Base-by-base conservation (phyloP, 305 asterid genomes). In the Fraxinus angustifolia region DNA sequence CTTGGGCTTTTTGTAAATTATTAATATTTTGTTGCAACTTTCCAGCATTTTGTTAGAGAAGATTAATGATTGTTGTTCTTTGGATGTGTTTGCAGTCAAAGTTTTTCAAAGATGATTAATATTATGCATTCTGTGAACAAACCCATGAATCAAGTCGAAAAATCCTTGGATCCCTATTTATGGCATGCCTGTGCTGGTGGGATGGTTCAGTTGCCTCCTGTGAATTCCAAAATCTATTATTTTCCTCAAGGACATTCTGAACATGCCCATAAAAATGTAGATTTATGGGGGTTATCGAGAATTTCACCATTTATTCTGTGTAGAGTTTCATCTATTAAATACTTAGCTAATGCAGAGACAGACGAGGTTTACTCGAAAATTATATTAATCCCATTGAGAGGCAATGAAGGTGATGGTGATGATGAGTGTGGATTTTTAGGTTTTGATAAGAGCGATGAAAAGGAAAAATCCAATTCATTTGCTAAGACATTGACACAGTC, bases 101-200 rank as follows among this genome's bases (percentile, higher is more conserved):
- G 31, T 53, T 81, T 73, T 50, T 40, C 34, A 71, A 76, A 48
- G 77, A 93, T 94, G 98, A 89, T 90, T 79, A 89, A 87, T 75
- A 87, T 90, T 34, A 91, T 92, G 94, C 87, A 89, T 83, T 84
- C 91, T 10, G 72, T 79, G 77, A 88, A 76, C 78, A 85, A 83
- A 65, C 88, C 93, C 78, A 81, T 91, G 90, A 91, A 84, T 75
- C 89, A 83, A 83, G 86, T 35, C 82, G 91, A 91, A 23, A 92
- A 88, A 53, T 67, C 88, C 84, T 86, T 93, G 90, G 96, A 93
- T 82, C 90, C 95, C 2, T 92, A 91, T 88, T 84, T 93, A 81
- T 94, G 97, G 97, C 95, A 91, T 85, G 98, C 97, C 78, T 94
- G 97, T 80, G 97, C 98, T 3, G 97, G 97, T 28, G 97, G 95